Evolutionary conservation across 805 yeast genomes (phyloP).

Genomic region (Torulaspora franciscae): DNA sequence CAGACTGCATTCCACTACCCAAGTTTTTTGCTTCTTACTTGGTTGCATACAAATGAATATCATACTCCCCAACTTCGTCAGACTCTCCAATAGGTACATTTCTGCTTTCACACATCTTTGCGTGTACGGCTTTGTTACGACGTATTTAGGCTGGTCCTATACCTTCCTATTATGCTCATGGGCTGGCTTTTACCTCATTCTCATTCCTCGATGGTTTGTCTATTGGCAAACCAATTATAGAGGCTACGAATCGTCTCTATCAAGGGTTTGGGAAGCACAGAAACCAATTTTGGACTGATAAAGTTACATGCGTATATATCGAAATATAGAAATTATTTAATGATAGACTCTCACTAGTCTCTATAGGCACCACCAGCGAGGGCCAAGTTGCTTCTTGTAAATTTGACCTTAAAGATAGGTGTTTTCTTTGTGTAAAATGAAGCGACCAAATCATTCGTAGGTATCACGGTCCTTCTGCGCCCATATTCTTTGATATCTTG

Average conservation of each 20-base stretch:
- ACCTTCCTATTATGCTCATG: slow-evolving; percentile 19
- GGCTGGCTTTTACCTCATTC: slow-evolving; percentile 20
- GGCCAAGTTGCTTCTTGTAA: slow-evolving; percentile 85
- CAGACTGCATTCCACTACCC: slow-evolving; percentile 64
- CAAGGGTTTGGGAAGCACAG: slow-evolving; percentile 25
- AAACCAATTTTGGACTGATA: slow-evolving; percentile 20
- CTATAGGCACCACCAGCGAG: slow-evolving; percentile 87
- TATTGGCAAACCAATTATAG: slow-evolving; percentile 32
- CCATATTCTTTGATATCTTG: slow-evolving; percentile 45
- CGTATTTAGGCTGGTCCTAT: slow-evolving; percentile 22
- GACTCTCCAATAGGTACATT: slow-evolving; percentile 15
- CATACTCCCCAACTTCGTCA: slow-evolving; percentile 27
- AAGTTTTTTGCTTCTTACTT: slow-evolving; percentile 79
- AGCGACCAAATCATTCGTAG: slow-evolving; percentile 85
- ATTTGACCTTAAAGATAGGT: slow-evolving; percentile 88
- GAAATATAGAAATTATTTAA: background rate
- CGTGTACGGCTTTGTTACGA: slow-evolving; percentile 24
- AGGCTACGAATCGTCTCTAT: slow-evolving; percentile 14
- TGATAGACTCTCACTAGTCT: slow-evolving; percentile 31
- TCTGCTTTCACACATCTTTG: slow-evolving; percentile 21
- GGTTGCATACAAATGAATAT: slow-evolving; percentile 36
- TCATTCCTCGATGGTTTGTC: slow-evolving; percentile 29
- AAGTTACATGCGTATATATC: slow-evolving; percentile 5
- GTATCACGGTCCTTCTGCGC: slow-evolving; percentile 64
- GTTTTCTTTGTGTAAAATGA: slow-evolving; percentile 91